A percentile compares a stretch with the other conserved stretches of the same genome.
phyloP scores from a whole-genome alignment of 2,329 filamentous ascomycete genomes.

The Xylariaceae sp. region DNA sequence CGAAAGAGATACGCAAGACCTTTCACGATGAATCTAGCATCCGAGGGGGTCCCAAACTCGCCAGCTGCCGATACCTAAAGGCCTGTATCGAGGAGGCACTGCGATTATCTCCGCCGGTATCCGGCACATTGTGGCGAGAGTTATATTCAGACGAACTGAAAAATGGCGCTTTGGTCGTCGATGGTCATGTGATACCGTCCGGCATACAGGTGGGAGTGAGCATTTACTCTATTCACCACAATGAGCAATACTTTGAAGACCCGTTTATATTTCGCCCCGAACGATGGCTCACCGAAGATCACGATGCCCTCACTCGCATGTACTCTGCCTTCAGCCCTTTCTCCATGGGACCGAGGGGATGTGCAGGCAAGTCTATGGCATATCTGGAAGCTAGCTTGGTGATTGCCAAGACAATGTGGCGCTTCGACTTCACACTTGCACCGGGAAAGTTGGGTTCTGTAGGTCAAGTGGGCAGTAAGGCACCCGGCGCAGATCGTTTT shows the following conservation, averaged over 20 bases:
- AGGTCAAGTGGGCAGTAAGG: slow-evolving; percentile 1
- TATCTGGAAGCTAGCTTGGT: slow-evolving; percentile 41
- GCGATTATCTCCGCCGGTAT: slow-evolving; percentile 9
- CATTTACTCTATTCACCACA: slow-evolving; percentile 13
- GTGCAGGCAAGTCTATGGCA: slow-evolving; percentile 44
- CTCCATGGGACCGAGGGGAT: slow-evolving; percentile 30
- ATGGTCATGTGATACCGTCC: slow-evolving; percentile 13
- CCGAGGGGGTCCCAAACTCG: not conserved
- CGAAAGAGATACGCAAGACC: slow-evolving; percentile 8
- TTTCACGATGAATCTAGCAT: slow-evolving; percentile 9
- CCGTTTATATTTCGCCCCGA: slow-evolving; percentile 15
- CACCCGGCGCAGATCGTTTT: not conserved
- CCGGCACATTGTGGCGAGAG: slow-evolving; percentile 10
- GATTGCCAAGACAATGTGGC: slow-evolving; percentile 38
- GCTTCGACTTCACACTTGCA: slow-evolving; percentile 33
- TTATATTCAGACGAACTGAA: not conserved
- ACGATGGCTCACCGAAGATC: slow-evolving; percentile 14
- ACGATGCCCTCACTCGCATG: slow-evolving; percentile 11
- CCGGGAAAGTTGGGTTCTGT: slow-evolving; percentile 3
- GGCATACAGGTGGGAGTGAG: slow-evolving; percentile 11
- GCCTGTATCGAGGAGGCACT: slow-evolving; percentile 11
- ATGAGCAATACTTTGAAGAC: slow-evolving; percentile 10
- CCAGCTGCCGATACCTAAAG: slow-evolving; percentile 9
- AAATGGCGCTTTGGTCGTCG: slow-evolving; percentile 1
- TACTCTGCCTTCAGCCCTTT: slow-evolving; percentile 33